These are phyloP conservation scores for Neurospora cerealis DNA, from an alignment of 495 filamentous ascomycete species.

Conservation along the genomic window DNA sequence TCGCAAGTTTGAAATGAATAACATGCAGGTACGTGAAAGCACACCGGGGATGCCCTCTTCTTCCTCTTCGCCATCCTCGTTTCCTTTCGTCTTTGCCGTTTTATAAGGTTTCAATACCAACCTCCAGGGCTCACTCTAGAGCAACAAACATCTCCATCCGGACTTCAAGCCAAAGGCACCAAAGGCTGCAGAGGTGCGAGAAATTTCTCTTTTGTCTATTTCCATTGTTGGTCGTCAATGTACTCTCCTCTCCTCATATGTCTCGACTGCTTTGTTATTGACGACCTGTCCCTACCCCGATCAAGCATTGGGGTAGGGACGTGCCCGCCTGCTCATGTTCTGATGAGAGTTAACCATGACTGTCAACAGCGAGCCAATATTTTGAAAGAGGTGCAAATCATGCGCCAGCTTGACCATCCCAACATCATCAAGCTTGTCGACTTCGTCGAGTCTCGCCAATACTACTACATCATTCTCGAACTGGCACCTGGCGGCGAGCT, in stretches of 20 bases:
- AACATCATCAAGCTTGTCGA: constrained; percentile 90
- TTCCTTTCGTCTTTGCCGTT: constrained; percentile 11
- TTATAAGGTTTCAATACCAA: constrained; percentile 29
- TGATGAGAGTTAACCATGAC: constrained; percentile 6
- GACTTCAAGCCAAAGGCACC: constrained; percentile 81
- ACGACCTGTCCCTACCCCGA: constrained; percentile 2
- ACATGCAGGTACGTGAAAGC: constrained; percentile 72
- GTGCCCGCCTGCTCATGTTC: neutral
- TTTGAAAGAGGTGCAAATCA: constrained; percentile 96
- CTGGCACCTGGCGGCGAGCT: constrained; percentile 91
- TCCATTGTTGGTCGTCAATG: constrained; percentile 3
- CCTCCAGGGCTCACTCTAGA: constrained; percentile 45
- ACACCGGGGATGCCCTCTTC: constrained; percentile 19
- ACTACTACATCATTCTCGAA: constrained; percentile 95
- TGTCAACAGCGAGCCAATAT: constrained; percentile 77
- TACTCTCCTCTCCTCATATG: constrained; percentile 4
- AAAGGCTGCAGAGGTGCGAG: constrained; percentile 95
- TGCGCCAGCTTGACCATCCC: constrained; percentile 90
- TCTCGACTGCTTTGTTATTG: neutral
- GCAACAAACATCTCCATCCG: constrained; percentile 80
- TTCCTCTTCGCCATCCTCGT: constrained; percentile 14
- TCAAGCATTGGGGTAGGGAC: constrained; percentile 10
- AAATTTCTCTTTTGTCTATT: constrained; percentile 28
- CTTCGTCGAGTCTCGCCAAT: constrained; percentile 87
- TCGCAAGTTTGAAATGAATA: constrained; percentile 97